phyloP scores from a whole-genome alignment of 768 basidiomycete genomes.

The Hysterangium stoloniferum region DNA sequence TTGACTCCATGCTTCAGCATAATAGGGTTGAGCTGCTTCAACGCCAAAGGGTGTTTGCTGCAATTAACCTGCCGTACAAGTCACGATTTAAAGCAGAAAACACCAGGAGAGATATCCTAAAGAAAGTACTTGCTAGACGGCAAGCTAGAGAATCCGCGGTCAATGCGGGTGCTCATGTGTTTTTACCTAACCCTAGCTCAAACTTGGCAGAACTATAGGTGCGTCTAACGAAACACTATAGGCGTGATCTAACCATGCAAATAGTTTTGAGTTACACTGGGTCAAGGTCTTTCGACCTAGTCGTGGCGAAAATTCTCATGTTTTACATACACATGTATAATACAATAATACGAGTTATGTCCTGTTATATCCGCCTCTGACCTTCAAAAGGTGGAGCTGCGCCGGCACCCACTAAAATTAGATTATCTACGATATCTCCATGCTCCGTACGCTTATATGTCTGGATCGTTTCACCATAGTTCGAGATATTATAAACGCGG shows the following conservation, averaged over 20 bases:
- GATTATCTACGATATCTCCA: constrained; percentile 56
- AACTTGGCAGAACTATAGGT: too few species aligned
- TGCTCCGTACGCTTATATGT: constrained; percentile 81
- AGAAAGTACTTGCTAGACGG: constrained; percentile 40
- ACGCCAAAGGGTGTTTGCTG: constrained; percentile 28
- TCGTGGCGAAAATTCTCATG: too few species aligned
- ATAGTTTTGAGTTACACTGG: too few species aligned
- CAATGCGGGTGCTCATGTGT: constrained; percentile 19
- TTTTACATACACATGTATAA: too few species aligned
- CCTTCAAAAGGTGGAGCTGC: constrained; percentile 19
- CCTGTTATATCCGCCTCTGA: neutral
- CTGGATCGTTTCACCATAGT: constrained; percentile 86
- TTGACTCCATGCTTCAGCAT: constrained; percentile 38
- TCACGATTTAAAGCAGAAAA: constrained; percentile 33
- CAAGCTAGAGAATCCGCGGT: constrained; percentile 35
- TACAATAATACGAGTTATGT: neutral
- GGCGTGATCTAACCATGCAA: too few species aligned
- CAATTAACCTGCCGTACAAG: constrained; percentile 28
- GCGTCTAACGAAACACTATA: too few species aligned
- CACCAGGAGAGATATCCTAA: constrained; percentile 41
- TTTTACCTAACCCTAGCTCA: too few species aligned
- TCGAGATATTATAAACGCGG: constrained; percentile 78
- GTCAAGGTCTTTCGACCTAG: too few species aligned
- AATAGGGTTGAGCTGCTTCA: constrained; percentile 24
- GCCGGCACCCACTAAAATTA: constrained; percentile 49